Conservation (phyloP, 1,139 yeast species). For the Pichia sp. region DNA sequence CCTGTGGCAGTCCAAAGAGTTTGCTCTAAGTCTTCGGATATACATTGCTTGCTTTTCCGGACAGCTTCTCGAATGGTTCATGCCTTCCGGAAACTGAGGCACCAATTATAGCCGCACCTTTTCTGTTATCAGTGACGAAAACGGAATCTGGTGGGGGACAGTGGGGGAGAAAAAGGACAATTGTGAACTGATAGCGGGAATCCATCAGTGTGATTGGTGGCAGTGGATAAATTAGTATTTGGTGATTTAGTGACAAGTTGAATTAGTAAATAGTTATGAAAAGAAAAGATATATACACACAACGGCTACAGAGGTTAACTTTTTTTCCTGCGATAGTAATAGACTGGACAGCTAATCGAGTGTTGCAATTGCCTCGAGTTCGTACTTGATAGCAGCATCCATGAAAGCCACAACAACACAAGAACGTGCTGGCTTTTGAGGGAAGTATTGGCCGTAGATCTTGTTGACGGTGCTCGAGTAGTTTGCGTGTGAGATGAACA, state of each 20-base stretch:
- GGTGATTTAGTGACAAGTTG: neutral
- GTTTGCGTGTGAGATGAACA: constrained; percentile 45
- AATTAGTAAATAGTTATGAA: neutral
- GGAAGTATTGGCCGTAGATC: constrained; percentile 45
- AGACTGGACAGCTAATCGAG: neutral
- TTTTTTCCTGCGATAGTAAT: neutral
- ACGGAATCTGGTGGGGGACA: neutral
- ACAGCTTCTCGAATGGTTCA: neutral
- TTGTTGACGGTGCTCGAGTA: constrained; percentile 44
- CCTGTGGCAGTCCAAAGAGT: no score
- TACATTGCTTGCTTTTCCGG: neutral
- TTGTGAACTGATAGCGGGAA: neutral
- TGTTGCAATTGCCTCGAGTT: constrained; percentile 36
- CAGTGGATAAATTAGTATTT: neutral
- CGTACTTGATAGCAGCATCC: constrained; percentile 38
- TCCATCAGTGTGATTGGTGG: neutral
- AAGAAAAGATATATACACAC: neutral
- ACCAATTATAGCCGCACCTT: neutral
- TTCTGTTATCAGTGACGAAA: neutral
- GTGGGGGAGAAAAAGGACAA: neutral
- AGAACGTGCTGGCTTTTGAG: constrained; percentile 50
- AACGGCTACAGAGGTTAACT: neutral
- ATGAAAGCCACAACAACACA: constrained; percentile 48
- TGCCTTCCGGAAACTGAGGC: neutral
- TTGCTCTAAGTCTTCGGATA: no score